Evolutionary conservation across 805 yeast genomes (phyloP).

Genomic region (Kazachstania bromeliacearum): DNA sequence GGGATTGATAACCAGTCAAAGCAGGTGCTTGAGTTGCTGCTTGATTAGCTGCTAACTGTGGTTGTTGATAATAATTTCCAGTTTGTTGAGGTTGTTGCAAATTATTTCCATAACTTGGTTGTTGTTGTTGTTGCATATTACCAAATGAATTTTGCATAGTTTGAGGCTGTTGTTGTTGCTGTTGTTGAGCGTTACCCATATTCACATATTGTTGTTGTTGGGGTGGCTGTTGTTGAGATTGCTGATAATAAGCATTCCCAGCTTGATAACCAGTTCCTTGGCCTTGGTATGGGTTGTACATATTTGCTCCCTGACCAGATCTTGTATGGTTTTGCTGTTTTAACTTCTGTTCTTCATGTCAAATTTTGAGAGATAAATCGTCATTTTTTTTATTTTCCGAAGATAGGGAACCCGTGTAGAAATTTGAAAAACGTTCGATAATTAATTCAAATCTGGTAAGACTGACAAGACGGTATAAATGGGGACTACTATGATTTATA

Average conservation of each 20-base stretch:
- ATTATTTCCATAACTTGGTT: slow-evolving; percentile 2
- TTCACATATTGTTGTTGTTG: slow-evolving; percentile 9
- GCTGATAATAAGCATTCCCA: slow-evolving; percentile 11
- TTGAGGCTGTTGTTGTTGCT: slow-evolving; percentile 1
- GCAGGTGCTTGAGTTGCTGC: too few relatives aligned
- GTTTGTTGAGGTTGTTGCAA: slow-evolving; percentile 19
- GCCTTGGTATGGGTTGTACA: slow-evolving; percentile 10
- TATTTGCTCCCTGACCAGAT: too few relatives aligned
- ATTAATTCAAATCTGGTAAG: too few relatives aligned
- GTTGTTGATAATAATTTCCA: slow-evolving; percentile 19
- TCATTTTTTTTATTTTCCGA: too few relatives aligned
- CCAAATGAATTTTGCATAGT: slow-evolving; percentile 3
- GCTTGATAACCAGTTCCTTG: slow-evolving; percentile 5
- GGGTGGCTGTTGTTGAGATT: slow-evolving; percentile 23
- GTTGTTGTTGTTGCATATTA: slow-evolving; percentile 4
- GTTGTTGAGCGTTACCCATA: slow-evolving; percentile 7
- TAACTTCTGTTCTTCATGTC: too few relatives aligned
- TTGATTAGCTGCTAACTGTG: neutral
- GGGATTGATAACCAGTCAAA: slow-evolving; percentile 14
- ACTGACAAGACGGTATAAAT: too few relatives aligned
- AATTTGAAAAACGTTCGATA: too few relatives aligned
- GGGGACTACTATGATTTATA: too few relatives aligned
- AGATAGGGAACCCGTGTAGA: too few relatives aligned
- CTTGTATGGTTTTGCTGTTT: too few relatives aligned
- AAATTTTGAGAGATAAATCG: too few relatives aligned